These are phyloP conservation scores for Botrytis medusae DNA, from an alignment of 2,329 filamentous ascomycete species.

Conservation along the genomic window DNA sequence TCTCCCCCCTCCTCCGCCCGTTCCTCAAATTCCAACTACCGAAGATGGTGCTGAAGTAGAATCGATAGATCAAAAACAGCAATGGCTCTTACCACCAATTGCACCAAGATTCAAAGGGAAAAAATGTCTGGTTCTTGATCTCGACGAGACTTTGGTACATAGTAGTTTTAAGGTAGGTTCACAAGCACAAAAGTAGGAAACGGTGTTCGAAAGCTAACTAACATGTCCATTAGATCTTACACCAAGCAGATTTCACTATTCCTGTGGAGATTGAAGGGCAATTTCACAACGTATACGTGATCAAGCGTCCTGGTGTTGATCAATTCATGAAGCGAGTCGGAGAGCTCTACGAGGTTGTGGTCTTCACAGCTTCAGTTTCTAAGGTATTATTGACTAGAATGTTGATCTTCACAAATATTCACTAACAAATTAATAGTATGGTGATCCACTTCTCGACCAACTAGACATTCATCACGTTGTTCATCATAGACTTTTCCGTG, in stretches of 20 bases:
- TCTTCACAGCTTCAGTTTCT: constrained; percentile 97
- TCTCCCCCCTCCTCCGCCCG: constrained; percentile 32
- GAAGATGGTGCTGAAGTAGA: constrained; percentile 32
- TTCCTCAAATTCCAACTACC: constrained; percentile 34
- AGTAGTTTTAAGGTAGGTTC: constrained; percentile 90
- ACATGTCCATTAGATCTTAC: constrained; percentile 67
- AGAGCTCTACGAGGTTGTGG: constrained; percentile 96
- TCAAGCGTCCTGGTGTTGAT: constrained; percentile 97
- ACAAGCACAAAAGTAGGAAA: constrained; percentile 3
- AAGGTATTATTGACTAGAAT: constrained; percentile 61
- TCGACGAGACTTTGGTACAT: constrained; percentile 96
- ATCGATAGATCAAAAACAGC: constrained; percentile 37
- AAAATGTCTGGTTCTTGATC: constrained; percentile 92
- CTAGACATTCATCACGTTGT: constrained; percentile 96
- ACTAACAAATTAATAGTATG: constrained; percentile 62
- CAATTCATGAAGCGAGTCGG: constrained; percentile 98
- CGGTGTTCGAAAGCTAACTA: constrained; percentile 18
- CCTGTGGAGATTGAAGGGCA: constrained; percentile 98
- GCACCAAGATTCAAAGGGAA: constrained; percentile 76
- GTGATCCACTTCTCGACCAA: constrained; percentile 92
- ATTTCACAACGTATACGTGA: constrained; percentile 99
- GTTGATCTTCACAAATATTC: constrained; percentile 11
- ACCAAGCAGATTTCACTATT: constrained; percentile 98
- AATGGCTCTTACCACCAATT: constrained; percentile 72
- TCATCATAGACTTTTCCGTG: constrained; percentile 92